A percentile compares a stretch with the other conserved stretches of the same genome.
phyloP scores from a whole-genome alignment of 768 basidiomycete genomes.

The Naganishia randhawae region DNA sequence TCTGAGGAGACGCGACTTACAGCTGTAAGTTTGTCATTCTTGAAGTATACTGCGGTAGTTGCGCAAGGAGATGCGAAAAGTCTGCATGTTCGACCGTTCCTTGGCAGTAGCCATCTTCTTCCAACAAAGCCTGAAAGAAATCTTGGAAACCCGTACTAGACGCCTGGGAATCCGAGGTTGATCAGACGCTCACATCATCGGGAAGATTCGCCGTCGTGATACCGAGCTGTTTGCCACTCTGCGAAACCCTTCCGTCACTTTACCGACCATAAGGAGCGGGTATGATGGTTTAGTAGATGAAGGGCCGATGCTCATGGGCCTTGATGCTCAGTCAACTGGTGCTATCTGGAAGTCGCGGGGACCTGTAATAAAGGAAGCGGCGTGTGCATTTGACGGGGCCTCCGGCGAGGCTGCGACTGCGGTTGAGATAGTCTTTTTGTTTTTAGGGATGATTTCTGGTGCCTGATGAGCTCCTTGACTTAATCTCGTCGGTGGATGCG shows the following conservation, averaged over 20 bases:
- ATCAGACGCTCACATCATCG: conserved; percentile 72
- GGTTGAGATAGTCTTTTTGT: conserved; percentile 1
- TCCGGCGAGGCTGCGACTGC: neutral
- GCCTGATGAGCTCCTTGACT: no score
- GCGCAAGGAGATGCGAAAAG: conserved; percentile 12
- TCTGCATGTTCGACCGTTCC: neutral
- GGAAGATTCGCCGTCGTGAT: conserved; percentile 65
- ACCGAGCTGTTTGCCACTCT: conserved; percentile 87
- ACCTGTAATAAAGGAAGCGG: neutral
- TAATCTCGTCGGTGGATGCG: no score
- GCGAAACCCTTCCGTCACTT: conserved; percentile 84
- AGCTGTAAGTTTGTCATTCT: conserved; percentile 86
- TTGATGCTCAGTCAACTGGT: conserved; percentile 22
- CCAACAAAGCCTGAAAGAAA: conserved; percentile 54
- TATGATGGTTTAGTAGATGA: conserved; percentile 69
- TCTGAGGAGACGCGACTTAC: conserved; percentile 56
- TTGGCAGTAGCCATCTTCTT: neutral
- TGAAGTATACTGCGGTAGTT: conserved; percentile 57
- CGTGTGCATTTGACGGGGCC: neutral
- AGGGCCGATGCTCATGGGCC: conserved; percentile 50
- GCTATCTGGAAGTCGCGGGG: conserved; percentile 9
- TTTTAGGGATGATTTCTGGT: no score
- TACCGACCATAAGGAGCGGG: conserved; percentile 73
- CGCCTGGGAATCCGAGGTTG: conserved; percentile 83
- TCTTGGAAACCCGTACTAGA: conserved; percentile 92